A percentile compares a stretch with the other conserved stretches of the same genome.
Conservation (phyloP, 2,329 filamentous ascomycete genomes). For the Xenoacremonium recifei region DNA sequence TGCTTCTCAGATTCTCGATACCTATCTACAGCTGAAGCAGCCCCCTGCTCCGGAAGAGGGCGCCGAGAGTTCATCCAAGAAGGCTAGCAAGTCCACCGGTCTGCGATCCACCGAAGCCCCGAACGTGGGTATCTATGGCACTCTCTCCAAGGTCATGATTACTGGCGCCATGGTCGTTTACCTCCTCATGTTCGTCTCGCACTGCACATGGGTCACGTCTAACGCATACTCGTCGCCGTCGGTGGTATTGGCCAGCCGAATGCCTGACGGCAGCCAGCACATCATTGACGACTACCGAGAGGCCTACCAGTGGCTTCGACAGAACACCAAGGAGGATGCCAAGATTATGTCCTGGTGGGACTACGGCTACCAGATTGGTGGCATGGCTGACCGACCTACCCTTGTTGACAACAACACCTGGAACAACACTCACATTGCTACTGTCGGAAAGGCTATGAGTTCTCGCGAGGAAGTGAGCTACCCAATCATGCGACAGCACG, state of each 20-base stretch:
- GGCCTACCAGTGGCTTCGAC: conserved; percentile 98
- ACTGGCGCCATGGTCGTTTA: conserved; percentile 73
- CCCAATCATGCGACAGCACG: conserved; percentile 95
- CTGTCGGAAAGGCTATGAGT: conserved; percentile 98
- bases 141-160: conserved; percentile 76
- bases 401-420: conserved; percentile 99
- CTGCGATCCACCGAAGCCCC: conserved; percentile 73
- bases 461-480: conserved; percentile 97
- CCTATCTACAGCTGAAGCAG: conserved; percentile 68
- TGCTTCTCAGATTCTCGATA: conserved; percentile 83
- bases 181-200: conserved; percentile 87
- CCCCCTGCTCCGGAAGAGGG: conserved; percentile 55
- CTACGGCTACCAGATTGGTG: conserved; percentile 98
- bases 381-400: conserved; percentile 96
- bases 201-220: conserved; percentile 99
- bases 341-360: conserved; percentile 99
- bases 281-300: conserved; percentile 99
- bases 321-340: conserved; percentile 91
- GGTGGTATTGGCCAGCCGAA: conserved; percentile 86
- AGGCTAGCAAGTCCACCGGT: conserved; percentile 47
- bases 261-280: conserved; percentile 93
- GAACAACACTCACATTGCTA: conserved; percentile 99
- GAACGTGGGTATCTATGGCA: conserved; percentile 78
- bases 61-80: conserved; percentile 56
- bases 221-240: conserved; percentile 99